Evolutionary conservation across 2,329 filamentous ascomycete genomes (phyloP).

Genomic region (Monilinia laxa): DNA sequence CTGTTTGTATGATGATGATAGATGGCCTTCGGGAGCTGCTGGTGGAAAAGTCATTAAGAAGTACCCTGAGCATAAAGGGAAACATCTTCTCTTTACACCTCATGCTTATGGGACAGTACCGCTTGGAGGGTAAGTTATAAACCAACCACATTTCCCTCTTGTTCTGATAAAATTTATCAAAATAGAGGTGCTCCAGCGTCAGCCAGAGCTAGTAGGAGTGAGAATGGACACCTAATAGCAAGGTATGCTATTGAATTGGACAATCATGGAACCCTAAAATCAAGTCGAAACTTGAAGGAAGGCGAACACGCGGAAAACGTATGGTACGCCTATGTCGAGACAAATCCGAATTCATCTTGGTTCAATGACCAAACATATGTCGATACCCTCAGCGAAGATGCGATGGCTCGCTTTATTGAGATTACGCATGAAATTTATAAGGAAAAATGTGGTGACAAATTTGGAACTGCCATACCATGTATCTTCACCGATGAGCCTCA

Average conservation of each 20-base stretch:
- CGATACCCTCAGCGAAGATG: slow-evolving; percentile 38
- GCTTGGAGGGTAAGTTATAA: slow-evolving; percentile 15
- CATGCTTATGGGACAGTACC: slow-evolving; percentile 26
- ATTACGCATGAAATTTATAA: slow-evolving; percentile 41
- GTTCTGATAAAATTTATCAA: slow-evolving; percentile 11
- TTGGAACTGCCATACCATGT: slow-evolving; percentile 38
- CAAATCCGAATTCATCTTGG: slow-evolving; percentile 37
- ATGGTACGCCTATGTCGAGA: slow-evolving; percentile 42
- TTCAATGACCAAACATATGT: slow-evolving; percentile 41
- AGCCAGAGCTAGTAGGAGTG: slow-evolving; percentile 16
- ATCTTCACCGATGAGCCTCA: slow-evolving; percentile 42
- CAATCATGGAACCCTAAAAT: slow-evolving; percentile 34
- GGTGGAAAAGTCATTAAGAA: slow-evolving; percentile 38
- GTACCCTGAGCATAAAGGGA: slow-evolving; percentile 35
- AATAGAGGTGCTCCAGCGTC: slow-evolving; percentile 18
- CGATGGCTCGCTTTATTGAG: slow-evolving; percentile 38
- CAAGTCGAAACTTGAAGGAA: slow-evolving; percentile 28
- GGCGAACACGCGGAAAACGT: slow-evolving; percentile 34
- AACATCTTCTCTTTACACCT: slow-evolving; percentile 39
- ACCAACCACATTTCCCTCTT: background rate
- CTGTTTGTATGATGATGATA: slow-evolving; percentile 41
- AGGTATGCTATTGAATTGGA: slow-evolving; percentile 36
- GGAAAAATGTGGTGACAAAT: slow-evolving; percentile 36
- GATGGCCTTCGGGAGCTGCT: slow-evolving; percentile 40
- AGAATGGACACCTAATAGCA: slow-evolving; percentile 35